Evolutionary conservation across 371 early-diverging fungal genomes (phyloP).

Genomic region (Umbelopsis sp.): DNA sequence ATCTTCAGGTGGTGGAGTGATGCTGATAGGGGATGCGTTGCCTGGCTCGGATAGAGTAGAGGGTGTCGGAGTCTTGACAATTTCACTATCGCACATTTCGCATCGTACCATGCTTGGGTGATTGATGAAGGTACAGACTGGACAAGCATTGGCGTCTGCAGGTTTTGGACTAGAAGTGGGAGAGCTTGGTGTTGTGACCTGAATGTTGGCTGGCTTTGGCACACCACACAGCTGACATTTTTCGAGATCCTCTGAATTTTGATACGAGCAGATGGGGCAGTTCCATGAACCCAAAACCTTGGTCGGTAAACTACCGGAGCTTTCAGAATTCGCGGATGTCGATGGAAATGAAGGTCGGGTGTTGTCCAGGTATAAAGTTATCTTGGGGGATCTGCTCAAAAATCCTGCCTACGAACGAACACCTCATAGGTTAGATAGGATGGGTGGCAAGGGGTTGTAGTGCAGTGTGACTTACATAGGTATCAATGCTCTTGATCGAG

Average conservation of each 20-base stretch:
- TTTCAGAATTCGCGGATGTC: constrained; percentile 21
- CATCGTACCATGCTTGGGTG: constrained; percentile 79
- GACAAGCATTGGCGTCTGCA: constrained; percentile 52
- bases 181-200: constrained; percentile 7
- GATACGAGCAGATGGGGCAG: constrained; percentile 75
- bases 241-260: constrained; percentile 48
- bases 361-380: constrained; percentile 52
- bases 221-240: constrained; percentile 83
- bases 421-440: not conserved
- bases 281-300: constrained; percentile 56
- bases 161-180: constrained; percentile 7
- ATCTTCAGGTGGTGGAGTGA: constrained; percentile 17
- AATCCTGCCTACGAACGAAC: constrained; percentile 58
- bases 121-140: constrained; percentile 84
- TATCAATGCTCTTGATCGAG: constrained; percentile 52
- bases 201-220: constrained; percentile 31
- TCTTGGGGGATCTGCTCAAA: constrained; percentile 69
- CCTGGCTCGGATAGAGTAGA: constrained; percentile 21
- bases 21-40: constrained; percentile 15
- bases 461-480: constrained; percentile 49
- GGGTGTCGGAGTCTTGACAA: constrained; percentile 42
- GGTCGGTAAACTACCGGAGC: not conserved
- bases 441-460: not conserved
- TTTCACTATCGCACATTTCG: constrained; percentile 74
- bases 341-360: constrained; percentile 20